A percentile compares a stretch with the other conserved stretches of the same genome.
Evolutionary conservation across 2,329 filamentous ascomycete genomes (phyloP).

Genomic region (Epichloe typhina): DNA sequence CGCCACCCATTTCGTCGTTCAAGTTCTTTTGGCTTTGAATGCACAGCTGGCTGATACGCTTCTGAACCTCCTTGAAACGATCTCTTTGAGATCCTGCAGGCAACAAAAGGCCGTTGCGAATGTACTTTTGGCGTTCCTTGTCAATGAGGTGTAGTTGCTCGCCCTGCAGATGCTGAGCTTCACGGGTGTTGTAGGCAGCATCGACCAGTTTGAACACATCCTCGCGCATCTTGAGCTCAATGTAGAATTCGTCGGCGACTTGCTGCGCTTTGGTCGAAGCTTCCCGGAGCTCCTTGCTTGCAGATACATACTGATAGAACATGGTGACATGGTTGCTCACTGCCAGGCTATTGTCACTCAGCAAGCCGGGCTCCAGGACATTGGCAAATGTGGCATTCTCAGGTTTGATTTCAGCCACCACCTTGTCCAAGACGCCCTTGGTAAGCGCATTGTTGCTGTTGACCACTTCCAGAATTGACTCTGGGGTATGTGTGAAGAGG

Average conservation of each 20-base stretch:
- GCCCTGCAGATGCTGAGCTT: conserved; percentile 44
- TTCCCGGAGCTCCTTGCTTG: conserved; percentile 53
- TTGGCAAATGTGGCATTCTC: conserved; percentile 40
- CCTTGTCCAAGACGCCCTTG: conserved; percentile 50
- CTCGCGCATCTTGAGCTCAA: conserved; percentile 70
- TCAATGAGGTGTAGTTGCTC: conserved; percentile 63
- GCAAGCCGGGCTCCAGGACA: conserved; percentile 53
- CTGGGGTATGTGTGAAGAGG: conserved; percentile 61
- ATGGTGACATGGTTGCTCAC: conserved; percentile 53
- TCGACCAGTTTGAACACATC: conserved; percentile 61
- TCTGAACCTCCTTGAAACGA: conserved; percentile 78
- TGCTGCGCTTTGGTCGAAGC: conserved; percentile 66
- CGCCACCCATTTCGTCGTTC: conserved; percentile 69
- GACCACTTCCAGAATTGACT: conserved; percentile 53
- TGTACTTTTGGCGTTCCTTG: conserved; percentile 65
- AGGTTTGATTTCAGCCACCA: conserved; percentile 47
- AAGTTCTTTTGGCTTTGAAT: conserved; percentile 70
- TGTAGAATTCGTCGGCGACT: conserved; percentile 62
- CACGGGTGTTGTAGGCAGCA: conserved; percentile 37
- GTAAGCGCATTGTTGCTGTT: conserved; percentile 51
- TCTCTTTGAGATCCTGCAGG: conserved; percentile 58
- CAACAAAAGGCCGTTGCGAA: conserved; percentile 61
- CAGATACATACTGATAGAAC: conserved; percentile 71
- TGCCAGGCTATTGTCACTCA: conserved; percentile 54
- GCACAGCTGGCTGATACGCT: conserved; percentile 58